Base-by-base conservation (phyloP, 768 basidiomycete species). In the Royoungia palumana region DNA sequence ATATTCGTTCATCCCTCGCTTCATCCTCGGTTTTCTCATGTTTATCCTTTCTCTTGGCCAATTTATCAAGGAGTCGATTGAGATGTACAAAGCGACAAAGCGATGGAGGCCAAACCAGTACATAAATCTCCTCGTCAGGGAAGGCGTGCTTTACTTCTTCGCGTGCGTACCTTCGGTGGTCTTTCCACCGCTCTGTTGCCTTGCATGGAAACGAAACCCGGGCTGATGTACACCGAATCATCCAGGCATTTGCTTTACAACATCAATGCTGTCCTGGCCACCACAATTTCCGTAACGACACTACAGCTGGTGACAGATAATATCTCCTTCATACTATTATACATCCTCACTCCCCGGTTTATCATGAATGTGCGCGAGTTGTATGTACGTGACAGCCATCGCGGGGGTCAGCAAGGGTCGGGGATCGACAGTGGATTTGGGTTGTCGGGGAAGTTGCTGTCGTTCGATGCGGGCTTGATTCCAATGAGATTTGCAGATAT, bases 141-240 rank as follows among this genome's bases (percentile, higher is more conserved):
- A 63, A 10, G 58, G 61, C 0, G 6, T 57, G 5, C 2, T 62
- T 12, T 62, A 62, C 44, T 63, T 62, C 20, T 0, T 51, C 5
- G 45, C 17, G 61, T 62, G 51, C 37, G 61, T 28, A 32, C 30
- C 30, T n/a, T n/a, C n/a, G n/a, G n/a, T n/a, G n/a, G n/a, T n/a
- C n/a, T n/a, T n/a, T n/a, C n/a, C n/a, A n/a, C n/a, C 30, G 13
- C 30, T 14, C 14, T 3, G 30, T 14, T 32, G 30, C 30, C 14
- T 32, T 32, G 30, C 3, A 12, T 6, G 3, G 13, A 32, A 32
- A n/a, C 14, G 11, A 30, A 44, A 13, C 37, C n/a, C n/a, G n/a
- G n/a, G n/a, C n/a, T 40, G 21, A 55, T 9, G 27, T 10, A 28
- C 27, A 10, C 8, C 8, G 4, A 14, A 32, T 32, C 14, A 21